Evolutionary conservation across 1,284 basidiomycete genomes (phyloP).

Genomic region (Cystobasidium pallidum): DNA sequence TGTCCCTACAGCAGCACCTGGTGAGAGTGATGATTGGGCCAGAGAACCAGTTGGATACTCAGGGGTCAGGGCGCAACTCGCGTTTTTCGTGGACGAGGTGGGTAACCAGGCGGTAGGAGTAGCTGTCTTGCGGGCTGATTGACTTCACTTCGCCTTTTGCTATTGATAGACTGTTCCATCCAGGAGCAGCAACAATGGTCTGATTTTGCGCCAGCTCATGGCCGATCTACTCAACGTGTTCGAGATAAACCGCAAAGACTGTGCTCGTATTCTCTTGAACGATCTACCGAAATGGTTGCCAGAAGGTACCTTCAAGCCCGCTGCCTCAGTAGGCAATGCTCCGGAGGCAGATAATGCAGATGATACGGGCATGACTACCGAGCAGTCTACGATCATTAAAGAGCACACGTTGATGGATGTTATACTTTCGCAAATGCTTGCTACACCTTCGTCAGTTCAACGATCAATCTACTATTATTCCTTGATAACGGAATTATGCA

Average conservation of each 20-base stretch:
- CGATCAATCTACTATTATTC: conserved; percentile 84
- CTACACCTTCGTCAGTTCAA: conserved; percentile 75
- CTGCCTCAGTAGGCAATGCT: conserved; percentile 7
- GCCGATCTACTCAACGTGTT: conserved; percentile 88
- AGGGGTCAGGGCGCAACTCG: conserved; percentile 67
- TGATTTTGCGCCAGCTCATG: conserved; percentile 70
- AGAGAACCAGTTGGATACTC: conserved; percentile 59
- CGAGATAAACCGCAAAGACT: conserved; percentile 95
- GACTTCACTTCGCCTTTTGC: background rate
- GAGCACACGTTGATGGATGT: conserved; percentile 81
- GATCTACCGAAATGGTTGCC: conserved; percentile 82
- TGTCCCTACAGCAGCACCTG: conserved; percentile 64
- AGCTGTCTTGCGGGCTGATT: conserved; percentile 26
- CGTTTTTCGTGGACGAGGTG: conserved; percentile 79
- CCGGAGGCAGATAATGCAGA: conserved; percentile 51
- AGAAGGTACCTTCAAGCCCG: conserved; percentile 77
- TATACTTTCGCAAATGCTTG: conserved; percentile 73
- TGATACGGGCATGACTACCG: conserved; percentile 22
- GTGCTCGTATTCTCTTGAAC: conserved; percentile 77
- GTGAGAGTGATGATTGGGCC: conserved; percentile 63
- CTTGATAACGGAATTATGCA: conserved; percentile 90
- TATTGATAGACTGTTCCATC: conserved; percentile 44
- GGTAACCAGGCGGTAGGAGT: conserved; percentile 53
- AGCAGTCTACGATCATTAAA: conserved; percentile 70
- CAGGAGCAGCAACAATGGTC: conserved; percentile 8